Conservation (phyloP, 1,139 yeast species). For the Candida albicans region DNA sequence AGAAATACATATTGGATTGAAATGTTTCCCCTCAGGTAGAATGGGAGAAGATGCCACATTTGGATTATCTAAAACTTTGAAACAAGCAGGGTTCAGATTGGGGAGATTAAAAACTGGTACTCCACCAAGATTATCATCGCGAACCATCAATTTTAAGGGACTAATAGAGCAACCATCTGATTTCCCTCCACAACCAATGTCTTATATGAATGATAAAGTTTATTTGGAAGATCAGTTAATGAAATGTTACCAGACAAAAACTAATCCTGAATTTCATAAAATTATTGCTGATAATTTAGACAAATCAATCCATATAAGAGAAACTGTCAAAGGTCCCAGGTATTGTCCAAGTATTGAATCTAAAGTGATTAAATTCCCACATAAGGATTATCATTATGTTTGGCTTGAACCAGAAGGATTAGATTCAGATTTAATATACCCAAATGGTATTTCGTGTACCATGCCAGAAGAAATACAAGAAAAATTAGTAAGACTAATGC, state of each 20-base stretch:
- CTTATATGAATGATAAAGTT: conserved; percentile 72
- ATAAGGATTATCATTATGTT: conserved; percentile 72
- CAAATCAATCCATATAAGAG: conserved; percentile 85
- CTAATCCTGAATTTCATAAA: conserved; percentile 75
- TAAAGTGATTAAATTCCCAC: conserved; percentile 77
- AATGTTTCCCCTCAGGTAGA: conserved; percentile 83
- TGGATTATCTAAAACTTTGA: conserved; percentile 80
- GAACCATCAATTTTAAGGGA: conserved; percentile 64
- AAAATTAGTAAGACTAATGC: conserved; percentile 69
- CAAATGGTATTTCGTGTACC: conserved; percentile 94
- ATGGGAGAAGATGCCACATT: conserved; percentile 91
- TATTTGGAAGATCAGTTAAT: conserved; percentile 58
- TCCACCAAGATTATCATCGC: conserved; percentile 81
- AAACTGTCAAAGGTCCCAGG: conserved; percentile 94
- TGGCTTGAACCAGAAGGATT: conserved; percentile 98
- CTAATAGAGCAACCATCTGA: conserved; percentile 77
- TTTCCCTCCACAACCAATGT: conserved; percentile 83
- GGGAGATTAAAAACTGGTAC: conserved; percentile 97
- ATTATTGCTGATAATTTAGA: conserved; percentile 69
- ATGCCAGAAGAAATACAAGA: conserved; percentile 94
- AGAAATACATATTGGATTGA: conserved; percentile 89
- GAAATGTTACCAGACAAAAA: conserved; percentile 73
- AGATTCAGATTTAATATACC: conserved; percentile 81
- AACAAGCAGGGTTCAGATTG: conserved; percentile 72
- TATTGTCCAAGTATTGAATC: conserved; percentile 97